Percentiles rank a stretch among this genome's conserved stretches.
Evolutionary conservation across 306 rosid genomes (phyloP).

Genomic region (Arachis hypogaea): DNA sequence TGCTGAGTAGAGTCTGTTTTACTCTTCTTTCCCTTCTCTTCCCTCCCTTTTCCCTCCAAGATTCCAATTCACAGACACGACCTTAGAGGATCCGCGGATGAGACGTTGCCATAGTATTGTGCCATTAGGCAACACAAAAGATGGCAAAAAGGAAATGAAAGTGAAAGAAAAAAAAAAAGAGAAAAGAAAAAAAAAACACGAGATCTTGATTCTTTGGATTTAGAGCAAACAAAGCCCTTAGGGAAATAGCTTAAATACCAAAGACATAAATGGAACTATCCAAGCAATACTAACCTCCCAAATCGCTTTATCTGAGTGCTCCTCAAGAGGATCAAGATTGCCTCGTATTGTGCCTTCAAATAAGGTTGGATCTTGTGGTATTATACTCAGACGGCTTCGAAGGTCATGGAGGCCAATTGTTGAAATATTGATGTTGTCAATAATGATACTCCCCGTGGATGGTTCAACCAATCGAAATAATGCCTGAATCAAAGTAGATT

Average conservation of each 20-base stretch:
- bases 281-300: conserved; percentile 72
- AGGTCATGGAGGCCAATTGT: conserved; percentile 90
- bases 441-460: conserved; percentile 68
- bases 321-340: conserved; percentile 89
- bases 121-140: too few relatives aligned
- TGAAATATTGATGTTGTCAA: conserved; percentile 79
- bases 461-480: conserved; percentile 91
- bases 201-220: background rate
- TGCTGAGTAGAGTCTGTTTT: too few relatives aligned
- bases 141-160: too few relatives aligned
- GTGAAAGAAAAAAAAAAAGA: too few relatives aligned
- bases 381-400: conserved; percentile 85
- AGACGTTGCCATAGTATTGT: too few relatives aligned
- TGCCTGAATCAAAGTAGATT: conserved; percentile 94
- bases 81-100: too few relatives aligned
- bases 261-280: conserved; percentile 25
- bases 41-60: too few relatives aligned
- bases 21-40: too few relatives aligned
- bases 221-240: too few relatives aligned
- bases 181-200: too few relatives aligned
- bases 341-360: conserved; percentile 92
- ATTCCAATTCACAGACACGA: too few relatives aligned
- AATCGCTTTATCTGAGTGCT: conserved; percentile 80
- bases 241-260: background rate
- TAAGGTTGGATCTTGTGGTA: conserved; percentile 95